Base-by-base conservation (phyloP, 768 basidiomycete genomes). In the Sporobolomyces pararoseus region DNA sequence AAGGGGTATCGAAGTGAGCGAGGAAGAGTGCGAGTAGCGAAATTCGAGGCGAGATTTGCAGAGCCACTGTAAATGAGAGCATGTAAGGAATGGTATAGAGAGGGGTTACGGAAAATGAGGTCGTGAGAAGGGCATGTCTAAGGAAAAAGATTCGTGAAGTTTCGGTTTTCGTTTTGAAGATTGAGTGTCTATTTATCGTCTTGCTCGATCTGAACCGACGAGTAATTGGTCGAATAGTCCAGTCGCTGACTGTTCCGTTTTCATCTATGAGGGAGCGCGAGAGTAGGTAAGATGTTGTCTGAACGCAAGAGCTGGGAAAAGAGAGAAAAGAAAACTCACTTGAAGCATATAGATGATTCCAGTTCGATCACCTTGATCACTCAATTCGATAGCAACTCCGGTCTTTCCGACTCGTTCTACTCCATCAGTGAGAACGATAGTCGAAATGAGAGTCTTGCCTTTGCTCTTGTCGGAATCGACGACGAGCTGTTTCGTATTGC, bases 381-480 rank as follows among this genome's bases (percentile, higher is more conserved):
- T 93, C 60, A 99, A 81, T 80, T 98, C 95, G 71, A 99, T 88
- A 52, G 96, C 96, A 47, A 99, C 88, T 19, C 96, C 96, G 3
- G 95, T 98, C 82, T 95, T 97, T 27, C 91, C 96, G n/a, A 99
- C 95, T 53, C 95, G 84, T 81, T 99, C 96, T 32, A 98, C 95
- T 12, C 94, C 96, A 78, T 97, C 94, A 7, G 88, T 91, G 60
- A 97, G 82, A 35, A 99, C 90, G 71, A 98, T 96, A 9, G 96
- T 97, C 49, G 91, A 95, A 72, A 99, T 93, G 49, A 98, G 79
- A 74, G 91, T 82, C 71, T 79, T 79, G 75, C 87, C 88, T 65
- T 86, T 84, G 78, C 85, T 88, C 75, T 84, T 84, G 71, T 93
- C 90, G 12, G 88, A 85, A 80, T 93, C 89, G 35, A 97, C 94